Base-by-base conservation (phyloP, 2,329 filamentous ascomycete species). In the Xylaria sp. region DNA sequence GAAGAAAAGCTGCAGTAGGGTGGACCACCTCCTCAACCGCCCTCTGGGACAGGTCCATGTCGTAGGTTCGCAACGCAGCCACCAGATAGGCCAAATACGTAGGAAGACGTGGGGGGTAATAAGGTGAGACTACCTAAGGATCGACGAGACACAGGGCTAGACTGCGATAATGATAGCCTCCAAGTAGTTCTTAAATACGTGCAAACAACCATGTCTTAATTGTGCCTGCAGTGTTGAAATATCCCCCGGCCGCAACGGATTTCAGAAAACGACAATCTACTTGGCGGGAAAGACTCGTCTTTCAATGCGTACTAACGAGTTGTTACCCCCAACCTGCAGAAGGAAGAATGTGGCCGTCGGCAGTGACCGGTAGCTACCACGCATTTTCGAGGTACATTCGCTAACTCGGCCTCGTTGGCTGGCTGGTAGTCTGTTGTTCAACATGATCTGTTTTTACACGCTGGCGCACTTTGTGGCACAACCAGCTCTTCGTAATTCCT, bases 21-120 rank as follows among this genome's bases (percentile, higher is more conserved):
- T 89, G 87, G 64, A 87, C 82, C 63, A 86, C 83, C 75, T 86
- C 81, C 74, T 85, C 82, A 61, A 89, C 85, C 27, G 83, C 80
- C 65, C 81, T 77, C 62, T 82, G 79, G 70, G 79, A 86, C 60
- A 89, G 78, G 63, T 88, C 85, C 87, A 89, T 89, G 56, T 72
- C 66, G 51, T 39, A 27, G 22, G 54, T 60, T 62, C 63, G 53
- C 63, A 72, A 51, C 44, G 55, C 56, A 63, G 63, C 63, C 61
- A 62, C 68, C 57, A 60, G 68, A 65, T 65, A 63, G 55, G 62
- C 31, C 38, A 25, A 53, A 61, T 20, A 20, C 49, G 15, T 17
- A n/a, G 56, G n/a, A 25, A n/a, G 59, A 36, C 29, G 66, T 65
- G 66, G 67, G 67, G 67, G 55, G 47, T 55, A 56, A 54, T 51